Evolutionary conservation across 805 yeast species (phyloP).

Genomic region (Kregervanrija delftensis): DNA sequence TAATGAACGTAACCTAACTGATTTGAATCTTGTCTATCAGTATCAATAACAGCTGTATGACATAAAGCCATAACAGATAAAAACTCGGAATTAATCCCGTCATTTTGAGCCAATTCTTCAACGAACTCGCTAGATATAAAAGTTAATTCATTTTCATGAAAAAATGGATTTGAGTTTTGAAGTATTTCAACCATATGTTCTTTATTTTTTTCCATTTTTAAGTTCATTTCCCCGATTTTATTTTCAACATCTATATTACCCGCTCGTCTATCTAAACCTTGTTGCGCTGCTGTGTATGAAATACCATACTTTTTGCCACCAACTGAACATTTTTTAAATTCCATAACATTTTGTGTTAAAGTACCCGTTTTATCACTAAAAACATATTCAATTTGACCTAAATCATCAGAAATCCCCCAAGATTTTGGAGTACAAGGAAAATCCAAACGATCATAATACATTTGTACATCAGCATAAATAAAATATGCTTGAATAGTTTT

Average conservation of each 20-base stretch:
- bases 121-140: constrained; percentile 57
- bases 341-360: constrained; percentile 77
- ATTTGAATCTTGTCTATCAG: no score
- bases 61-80: constrained; percentile 65
- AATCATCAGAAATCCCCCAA: constrained; percentile 78
- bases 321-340: constrained; percentile 69
- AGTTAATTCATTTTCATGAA: constrained; percentile 44
- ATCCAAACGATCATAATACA: constrained; percentile 65
- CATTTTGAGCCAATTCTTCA: constrained; percentile 45
- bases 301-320: constrained; percentile 62
- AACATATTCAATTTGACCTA: constrained; percentile 77
- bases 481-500: constrained; percentile 72
- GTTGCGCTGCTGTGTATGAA: constrained; percentile 74
- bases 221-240: constrained; percentile 36
- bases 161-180: constrained; percentile 29
- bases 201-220: constrained; percentile 35
- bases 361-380: constrained; percentile 85
- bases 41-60: constrained; percentile 51
- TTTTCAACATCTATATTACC: constrained; percentile 51
- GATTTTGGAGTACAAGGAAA: constrained; percentile 76
- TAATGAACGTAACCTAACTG: constrained; percentile 36
- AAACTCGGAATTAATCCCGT: constrained; percentile 43
- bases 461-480: constrained; percentile 60
- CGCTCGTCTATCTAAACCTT: constrained; percentile 59
- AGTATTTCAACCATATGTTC: constrained; percentile 42